Evolutionary conservation across 257 asterid genomes (phyloP).

Genomic region (Cinchona pubescens): DNA sequence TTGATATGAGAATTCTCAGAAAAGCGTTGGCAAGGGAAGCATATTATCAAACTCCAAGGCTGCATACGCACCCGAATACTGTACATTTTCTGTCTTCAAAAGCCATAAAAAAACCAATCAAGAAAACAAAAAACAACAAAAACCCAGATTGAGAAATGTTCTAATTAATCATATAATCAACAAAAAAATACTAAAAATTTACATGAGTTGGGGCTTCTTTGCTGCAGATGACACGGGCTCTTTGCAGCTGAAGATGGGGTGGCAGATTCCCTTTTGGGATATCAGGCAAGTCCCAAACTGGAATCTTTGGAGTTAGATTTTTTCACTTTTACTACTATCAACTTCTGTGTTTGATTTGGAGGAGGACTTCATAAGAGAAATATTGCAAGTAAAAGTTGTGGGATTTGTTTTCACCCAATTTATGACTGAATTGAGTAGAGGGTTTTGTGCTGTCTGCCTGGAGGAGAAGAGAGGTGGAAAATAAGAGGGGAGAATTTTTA

Average conservation of each 20-base stretch:
- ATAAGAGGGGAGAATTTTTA: neutral
- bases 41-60: conserved; percentile 83
- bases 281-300: conserved; percentile 92
- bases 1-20: conserved; percentile 87
- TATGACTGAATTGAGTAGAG: neutral
- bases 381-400: neutral
- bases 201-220: conserved; percentile 79
- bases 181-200: neutral
- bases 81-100: conserved; percentile 58
- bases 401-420: neutral
- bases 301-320: conserved; percentile 32
- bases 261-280: conserved; percentile 67
- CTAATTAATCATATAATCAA: neutral
- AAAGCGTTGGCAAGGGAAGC: conserved; percentile 87
- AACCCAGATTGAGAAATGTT: neutral
- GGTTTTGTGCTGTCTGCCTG: neutral
- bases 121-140: neutral
- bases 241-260: conserved; percentile 59
- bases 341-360: neutral
- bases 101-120: conserved; percentile 4
- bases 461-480: neutral
- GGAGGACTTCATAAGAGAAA: neutral
- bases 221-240: conserved; percentile 67
- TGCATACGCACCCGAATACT: conserved; percentile 84
- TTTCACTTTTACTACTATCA: neutral